A percentile compares a stretch with the other conserved stretches of the same genome.
phyloP scores from a whole-genome alignment of 805 yeast genomes.

The Yarrowia sp. region DNA sequence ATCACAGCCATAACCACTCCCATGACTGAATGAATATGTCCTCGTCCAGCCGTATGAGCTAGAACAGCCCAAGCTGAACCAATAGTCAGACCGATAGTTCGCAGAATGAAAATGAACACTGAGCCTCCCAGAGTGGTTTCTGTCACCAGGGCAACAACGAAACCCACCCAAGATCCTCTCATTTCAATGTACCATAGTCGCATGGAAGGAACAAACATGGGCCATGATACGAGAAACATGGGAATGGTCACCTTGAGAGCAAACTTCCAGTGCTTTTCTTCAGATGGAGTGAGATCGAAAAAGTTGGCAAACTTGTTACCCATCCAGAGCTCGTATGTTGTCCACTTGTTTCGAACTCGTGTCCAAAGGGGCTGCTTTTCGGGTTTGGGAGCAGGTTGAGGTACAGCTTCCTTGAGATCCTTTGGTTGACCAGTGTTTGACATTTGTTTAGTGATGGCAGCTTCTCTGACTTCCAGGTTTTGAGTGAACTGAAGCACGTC shows the following conservation, averaged over 20 bases:
- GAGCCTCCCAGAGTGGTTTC: conserved; percentile 55
- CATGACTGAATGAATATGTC: conserved; percentile 42
- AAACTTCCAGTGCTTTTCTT: conserved; percentile 45
- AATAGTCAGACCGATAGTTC: conserved; percentile 48
- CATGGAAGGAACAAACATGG: conserved; percentile 49
- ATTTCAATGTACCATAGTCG: conserved; percentile 50
- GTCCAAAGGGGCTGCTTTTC: not conserved
- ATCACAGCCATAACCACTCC: conserved; percentile 46
- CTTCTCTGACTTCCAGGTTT: not conserved
- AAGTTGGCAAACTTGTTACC: conserved; percentile 32
- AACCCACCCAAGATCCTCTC: conserved; percentile 55
- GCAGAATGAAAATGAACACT: conserved; percentile 47
- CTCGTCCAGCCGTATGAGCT: conserved; percentile 46
- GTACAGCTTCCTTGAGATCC: not conserved
- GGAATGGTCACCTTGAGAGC: conserved; percentile 49
- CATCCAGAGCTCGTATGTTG: not conserved
- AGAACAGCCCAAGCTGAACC: conserved; percentile 54
- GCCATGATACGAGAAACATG: conserved; percentile 49
- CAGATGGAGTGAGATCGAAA: conserved; percentile 29
- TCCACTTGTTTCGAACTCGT: not conserved
- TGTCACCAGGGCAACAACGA: conserved; percentile 49
- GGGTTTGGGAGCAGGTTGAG: not conserved
- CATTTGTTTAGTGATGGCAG: not conserved
- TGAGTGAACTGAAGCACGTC: not conserved
- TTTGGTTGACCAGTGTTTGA: not conserved